Evolutionary conservation across 1,139 yeast genomes (phyloP), one percentile per base, ranked within the genome.

Genomic region (Yamadazyma triangularis): DNA sequence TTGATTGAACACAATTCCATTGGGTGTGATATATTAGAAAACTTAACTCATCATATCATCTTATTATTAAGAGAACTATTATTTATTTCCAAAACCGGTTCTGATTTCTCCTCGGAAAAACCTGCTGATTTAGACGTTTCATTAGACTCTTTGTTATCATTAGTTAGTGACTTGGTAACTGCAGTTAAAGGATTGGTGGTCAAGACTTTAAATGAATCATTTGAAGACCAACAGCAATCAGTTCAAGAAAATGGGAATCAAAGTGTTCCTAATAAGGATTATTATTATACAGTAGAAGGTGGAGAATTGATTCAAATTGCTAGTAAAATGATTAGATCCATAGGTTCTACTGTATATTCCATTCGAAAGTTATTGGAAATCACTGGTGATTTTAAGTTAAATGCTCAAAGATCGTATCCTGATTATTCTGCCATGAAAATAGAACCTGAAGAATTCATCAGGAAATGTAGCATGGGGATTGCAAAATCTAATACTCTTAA

Each of bases 341-440:
- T 81, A 4, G 57, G 77, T 10, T 46, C 54, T 12, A 74, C 82
- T 0, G 69, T 57, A 56, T 61, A 42, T 32, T 81, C 70, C 30
- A 54, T 68, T 22, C 52, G 59, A 40, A 63, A 51, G 40, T 54
- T 60, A 32, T 59, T 58, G 25, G 73, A 75, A 15, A 56, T 74
- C 24, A 74, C 82, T 15, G 89, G 93, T 15, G 93, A 86, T 49
- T 84, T 85, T 54, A 76, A 74, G 46, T 60, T 87, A 33, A 77
- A 80, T 22, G 53, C 69, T 2, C 79, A 76, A 31, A 65, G 93
- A 42, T 68, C 78, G 19, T 86, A 85, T 48, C 86, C 91, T 1
- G 88, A 87, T 51, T 85, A 85, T 42, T 52, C 70, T 7, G 55
- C 54, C 24, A 72, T 79, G 58, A 64, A 68, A 39, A 68, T 82